A percentile compares a stretch with the other conserved stretches of the same genome.
These are phyloP conservation scores for Suhomyces kilbournensis DNA, from an alignment of 805 yeast genomes.

Conservation along the genomic window DNA sequence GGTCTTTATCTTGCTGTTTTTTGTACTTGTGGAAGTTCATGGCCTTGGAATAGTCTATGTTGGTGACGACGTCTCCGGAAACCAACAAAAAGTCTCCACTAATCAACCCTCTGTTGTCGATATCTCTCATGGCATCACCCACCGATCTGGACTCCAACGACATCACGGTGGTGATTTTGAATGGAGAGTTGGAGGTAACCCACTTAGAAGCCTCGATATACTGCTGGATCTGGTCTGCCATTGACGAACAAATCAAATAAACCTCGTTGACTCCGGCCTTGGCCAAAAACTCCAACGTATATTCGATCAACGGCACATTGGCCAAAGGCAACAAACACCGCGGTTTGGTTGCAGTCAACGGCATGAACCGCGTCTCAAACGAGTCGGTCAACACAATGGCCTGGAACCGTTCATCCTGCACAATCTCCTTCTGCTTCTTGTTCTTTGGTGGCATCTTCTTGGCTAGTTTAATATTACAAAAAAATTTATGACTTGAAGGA, in stretches of 20 bases:
- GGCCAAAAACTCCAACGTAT: conserved; percentile 91
- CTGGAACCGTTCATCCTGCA: conserved; percentile 74
- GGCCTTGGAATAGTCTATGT: conserved; percentile 74
- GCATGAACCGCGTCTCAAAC: conserved; percentile 88
- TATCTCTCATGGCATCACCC: conserved; percentile 96
- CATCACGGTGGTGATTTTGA: conserved; percentile 72
- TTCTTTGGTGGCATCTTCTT: conserved; percentile 45
- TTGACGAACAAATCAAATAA: conserved; percentile 83
- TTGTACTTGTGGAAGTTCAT: conserved; percentile 71
- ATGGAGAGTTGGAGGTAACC: conserved; percentile 71
- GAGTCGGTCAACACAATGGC: conserved; percentile 95
- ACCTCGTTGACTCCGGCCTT: conserved; percentile 89
- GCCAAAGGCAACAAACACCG: conserved; percentile 91
- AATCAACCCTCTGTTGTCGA: conserved; percentile 86
- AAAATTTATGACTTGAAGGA: neutral
- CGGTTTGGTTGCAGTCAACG: conserved; percentile 80
- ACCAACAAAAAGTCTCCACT: conserved; percentile 87
- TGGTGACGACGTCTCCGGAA: conserved; percentile 94
- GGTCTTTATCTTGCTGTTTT: conserved; percentile 77
- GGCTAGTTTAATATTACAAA: neutral
- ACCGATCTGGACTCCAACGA: conserved; percentile 86
- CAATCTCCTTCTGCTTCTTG: conserved; percentile 56
- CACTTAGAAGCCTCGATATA: conserved; percentile 77
- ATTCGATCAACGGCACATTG: conserved; percentile 90
- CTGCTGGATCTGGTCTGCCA: conserved; percentile 81